Evolutionary conservation across 148 eudicot species (phyloP).

Genomic region (Chenopodium berlandieri): DNA sequence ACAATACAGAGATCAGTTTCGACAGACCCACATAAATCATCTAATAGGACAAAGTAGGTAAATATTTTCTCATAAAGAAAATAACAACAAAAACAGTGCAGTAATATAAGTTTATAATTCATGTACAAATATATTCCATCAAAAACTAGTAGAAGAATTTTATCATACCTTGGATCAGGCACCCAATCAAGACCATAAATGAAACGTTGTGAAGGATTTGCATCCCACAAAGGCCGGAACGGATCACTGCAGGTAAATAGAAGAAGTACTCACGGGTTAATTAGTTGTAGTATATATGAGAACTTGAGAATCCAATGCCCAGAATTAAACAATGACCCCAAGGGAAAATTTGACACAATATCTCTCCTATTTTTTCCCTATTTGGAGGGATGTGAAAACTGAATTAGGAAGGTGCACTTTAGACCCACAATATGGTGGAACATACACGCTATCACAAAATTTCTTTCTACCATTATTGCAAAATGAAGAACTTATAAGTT

Average conservation of each 20-base stretch:
- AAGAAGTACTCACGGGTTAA: constrained; percentile 8
- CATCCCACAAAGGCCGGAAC: constrained; percentile 77
- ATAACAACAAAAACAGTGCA: neutral
- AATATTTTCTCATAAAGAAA: neutral
- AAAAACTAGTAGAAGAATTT: neutral
- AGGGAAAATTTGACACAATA: neutral
- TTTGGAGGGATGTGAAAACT: neutral
- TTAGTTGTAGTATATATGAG: neutral
- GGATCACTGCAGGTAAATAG: constrained; percentile 64
- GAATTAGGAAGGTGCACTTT: neutral
- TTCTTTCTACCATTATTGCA: neutral
- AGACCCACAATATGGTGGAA: no score
- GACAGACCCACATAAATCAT: neutral
- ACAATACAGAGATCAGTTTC: neutral
- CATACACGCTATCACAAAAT: neutral
- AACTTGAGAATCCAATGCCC: neutral
- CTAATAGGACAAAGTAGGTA: neutral
- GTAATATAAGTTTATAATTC: neutral
- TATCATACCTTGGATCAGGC: constrained; percentile 74
- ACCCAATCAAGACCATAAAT: constrained; percentile 86
- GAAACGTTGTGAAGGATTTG: constrained; percentile 45
- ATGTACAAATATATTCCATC: no score
- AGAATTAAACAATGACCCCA: neutral
- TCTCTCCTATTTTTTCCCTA: neutral
- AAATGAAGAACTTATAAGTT: neutral